Conservation (phyloP, 2,329 filamentous ascomycete genomes). For the Bipolaris victoriae region DNA sequence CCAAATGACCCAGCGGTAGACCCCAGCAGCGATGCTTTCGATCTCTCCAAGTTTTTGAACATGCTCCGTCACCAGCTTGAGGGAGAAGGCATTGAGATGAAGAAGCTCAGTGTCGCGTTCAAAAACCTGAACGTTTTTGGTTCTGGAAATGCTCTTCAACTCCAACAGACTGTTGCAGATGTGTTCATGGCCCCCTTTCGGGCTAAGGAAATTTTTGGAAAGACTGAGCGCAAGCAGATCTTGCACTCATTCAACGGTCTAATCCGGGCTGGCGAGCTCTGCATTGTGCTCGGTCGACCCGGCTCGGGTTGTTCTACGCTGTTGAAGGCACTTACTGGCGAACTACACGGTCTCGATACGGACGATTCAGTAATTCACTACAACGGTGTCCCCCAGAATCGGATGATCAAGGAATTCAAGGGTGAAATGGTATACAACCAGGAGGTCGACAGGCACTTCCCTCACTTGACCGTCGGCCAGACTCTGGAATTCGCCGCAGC, state of each 20-base stretch:
- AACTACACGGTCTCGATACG: slow-evolving; percentile 64
- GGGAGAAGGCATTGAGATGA: slow-evolving; percentile 61
- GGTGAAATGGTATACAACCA: slow-evolving; percentile 56
- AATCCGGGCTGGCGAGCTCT: slow-evolving; percentile 57
- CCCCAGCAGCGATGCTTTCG: slow-evolving; percentile 58
- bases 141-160: slow-evolving; percentile 68
- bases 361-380: slow-evolving; percentile 65
- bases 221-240: slow-evolving; percentile 61
- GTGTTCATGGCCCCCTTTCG: slow-evolving; percentile 64
- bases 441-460: slow-evolving; percentile 61
- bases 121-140: slow-evolving; percentile 71
- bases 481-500: slow-evolving; percentile 64
- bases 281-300: slow-evolving; percentile 56
- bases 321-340: slow-evolving; percentile 66
- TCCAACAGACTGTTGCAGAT: slow-evolving; percentile 71
- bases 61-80: slow-evolving; percentile 59
- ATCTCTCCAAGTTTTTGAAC: slow-evolving; percentile 60
- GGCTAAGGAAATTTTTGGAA: slow-evolving; percentile 58
- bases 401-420: slow-evolving; percentile 56
- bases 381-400: slow-evolving; percentile 57
- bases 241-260: slow-evolving; percentile 61
- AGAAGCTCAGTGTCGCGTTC: slow-evolving; percentile 66
- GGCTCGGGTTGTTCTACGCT: slow-evolving; percentile 69
- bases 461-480: slow-evolving; percentile 63
- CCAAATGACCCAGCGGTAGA: slow-evolving; percentile 59